Evolutionary conservation across 805 yeast species (phyloP).

Genomic region (Ascoidea asiatica): DNA sequence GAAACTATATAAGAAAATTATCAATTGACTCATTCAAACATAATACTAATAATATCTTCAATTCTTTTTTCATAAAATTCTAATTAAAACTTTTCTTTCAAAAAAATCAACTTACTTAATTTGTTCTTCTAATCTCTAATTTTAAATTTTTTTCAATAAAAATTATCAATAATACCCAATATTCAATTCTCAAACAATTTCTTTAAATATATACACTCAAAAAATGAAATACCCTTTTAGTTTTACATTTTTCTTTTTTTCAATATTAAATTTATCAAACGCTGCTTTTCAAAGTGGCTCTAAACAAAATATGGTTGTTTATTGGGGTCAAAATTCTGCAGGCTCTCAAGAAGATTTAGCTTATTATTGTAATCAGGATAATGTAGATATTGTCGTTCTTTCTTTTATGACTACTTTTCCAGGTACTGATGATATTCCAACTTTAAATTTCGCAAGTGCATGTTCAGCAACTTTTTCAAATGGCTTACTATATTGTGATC

Average conservation of each 20-base stretch:
- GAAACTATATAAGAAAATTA: too few relatives aligned
- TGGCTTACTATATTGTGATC: conserved; percentile 23
- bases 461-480: conserved; percentile 12
- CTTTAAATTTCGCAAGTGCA: conserved; percentile 32
- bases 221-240: too few relatives aligned
- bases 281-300: conserved; percentile 21
- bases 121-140: too few relatives aligned
- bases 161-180: too few relatives aligned
- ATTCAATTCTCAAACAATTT: too few relatives aligned
- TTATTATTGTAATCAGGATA: conserved; percentile 36
- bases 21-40: too few relatives aligned
- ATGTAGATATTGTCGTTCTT: conserved; percentile 28
- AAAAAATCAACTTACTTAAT: too few relatives aligned
- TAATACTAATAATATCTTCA: too few relatives aligned
- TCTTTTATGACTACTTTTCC: conserved; percentile 28
- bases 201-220: too few relatives aligned
- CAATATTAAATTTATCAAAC: conserved; percentile 11
- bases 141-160: too few relatives aligned
- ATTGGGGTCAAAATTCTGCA: conserved; percentile 61
- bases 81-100: too few relatives aligned
- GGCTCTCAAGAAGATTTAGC: conserved; percentile 30
- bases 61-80: too few relatives aligned
- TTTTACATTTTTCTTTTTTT: not conserved
- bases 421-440: conserved; percentile 13
- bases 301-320: conserved; percentile 38